Base-by-base conservation (phyloP, 495 filamentous ascomycete species). In the Amniculicola lignicola region DNA sequence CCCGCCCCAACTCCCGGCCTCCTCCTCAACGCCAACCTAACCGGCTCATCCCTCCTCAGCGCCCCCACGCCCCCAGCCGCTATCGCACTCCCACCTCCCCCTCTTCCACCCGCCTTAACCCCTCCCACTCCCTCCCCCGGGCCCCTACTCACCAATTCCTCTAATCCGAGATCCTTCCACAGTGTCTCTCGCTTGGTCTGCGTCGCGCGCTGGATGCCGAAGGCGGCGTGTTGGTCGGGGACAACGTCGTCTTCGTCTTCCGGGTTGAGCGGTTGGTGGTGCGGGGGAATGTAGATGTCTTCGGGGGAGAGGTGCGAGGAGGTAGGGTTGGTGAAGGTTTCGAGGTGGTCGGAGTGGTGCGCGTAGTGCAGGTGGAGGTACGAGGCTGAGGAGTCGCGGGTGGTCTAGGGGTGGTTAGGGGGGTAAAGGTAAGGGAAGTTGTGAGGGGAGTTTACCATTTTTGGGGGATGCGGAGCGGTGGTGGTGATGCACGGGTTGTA, bases 231-330 rank as follows among this genome's bases (percentile, higher is more conserved):
- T 75, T 96, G 90, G 65, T 97, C 90, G 0, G 93, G 93, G 10
- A 98, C 91, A 3, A 98, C 69, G 55, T 97, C 93, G 64, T 98
- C 93, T 72, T 98, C 93, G 68, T 98, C 93, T 72, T 97, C 93
- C 0, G 93, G 93, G 70, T 96, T 96, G 41, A 90, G 77, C 1
- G 93, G 93, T 69, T 95, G 90, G 70, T 90, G 82, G 51, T 96
- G 88, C 1, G 87, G 86, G 6, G 87, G 82, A 3, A 98, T 87
- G 75, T 90, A 90, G 70, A 98, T 89, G 49, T 94, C 88, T 69
- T 72, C 70, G 39, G 65, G 47, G 14, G 62, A 37, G 12, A 73
- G 67, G 19, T 60, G 41, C 14, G 66, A 63, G 4, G 68, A 59
- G 24, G 39, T 23, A 4, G 63, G 44, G 61, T 54, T 48, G 11